phyloP scores from a whole-genome alignment of 2,329 filamentous ascomycete genomes.

The Aspergillus sp. region DNA sequence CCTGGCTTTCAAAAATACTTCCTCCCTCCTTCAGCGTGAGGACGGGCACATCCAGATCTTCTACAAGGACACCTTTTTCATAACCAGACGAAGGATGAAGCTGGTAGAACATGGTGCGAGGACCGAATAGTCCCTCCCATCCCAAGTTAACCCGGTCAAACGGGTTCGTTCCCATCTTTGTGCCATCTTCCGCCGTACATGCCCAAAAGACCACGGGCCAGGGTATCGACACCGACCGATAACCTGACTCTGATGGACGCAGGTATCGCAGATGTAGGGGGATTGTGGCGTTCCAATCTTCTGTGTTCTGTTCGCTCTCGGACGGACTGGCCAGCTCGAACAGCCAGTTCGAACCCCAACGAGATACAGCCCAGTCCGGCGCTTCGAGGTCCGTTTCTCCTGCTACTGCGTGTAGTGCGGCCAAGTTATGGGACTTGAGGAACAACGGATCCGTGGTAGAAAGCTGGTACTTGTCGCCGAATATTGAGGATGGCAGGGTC shows the following conservation, averaged over 20 bases:
- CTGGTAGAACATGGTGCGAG: conserved; percentile 81
- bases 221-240: conserved; percentile 61
- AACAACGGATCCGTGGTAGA: conserved; percentile 61
- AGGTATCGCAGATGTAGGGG: conserved; percentile 87
- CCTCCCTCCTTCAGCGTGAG: conserved; percentile 54
- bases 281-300: conserved; percentile 50
- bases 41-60: conserved; percentile 64
- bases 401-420: conserved; percentile 65
- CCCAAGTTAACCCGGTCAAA: conserved; percentile 85
- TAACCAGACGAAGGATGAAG: conserved; percentile 52
- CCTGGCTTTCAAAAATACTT: conserved; percentile 32
- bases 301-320: conserved; percentile 2
- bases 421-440: conserved; percentile 76
- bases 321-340: conserved; percentile 67
- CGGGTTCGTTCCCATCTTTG: conserved; percentile 72
- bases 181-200: conserved; percentile 61
- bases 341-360: conserved; percentile 79
- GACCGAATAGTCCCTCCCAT: conserved; percentile 77
- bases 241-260: conserved; percentile 58
- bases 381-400: conserved; percentile 87
- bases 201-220: conserved; percentile 91
- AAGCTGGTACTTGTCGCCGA: conserved; percentile 86
- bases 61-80: conserved; percentile 45
- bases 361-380: conserved; percentile 72
- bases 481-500: conserved; percentile 76